Evolutionary conservation across 2,329 filamentous ascomycete species (phyloP), one percentile per base, ranked within the genome.

Genomic region (Dothistroma pini): DNA sequence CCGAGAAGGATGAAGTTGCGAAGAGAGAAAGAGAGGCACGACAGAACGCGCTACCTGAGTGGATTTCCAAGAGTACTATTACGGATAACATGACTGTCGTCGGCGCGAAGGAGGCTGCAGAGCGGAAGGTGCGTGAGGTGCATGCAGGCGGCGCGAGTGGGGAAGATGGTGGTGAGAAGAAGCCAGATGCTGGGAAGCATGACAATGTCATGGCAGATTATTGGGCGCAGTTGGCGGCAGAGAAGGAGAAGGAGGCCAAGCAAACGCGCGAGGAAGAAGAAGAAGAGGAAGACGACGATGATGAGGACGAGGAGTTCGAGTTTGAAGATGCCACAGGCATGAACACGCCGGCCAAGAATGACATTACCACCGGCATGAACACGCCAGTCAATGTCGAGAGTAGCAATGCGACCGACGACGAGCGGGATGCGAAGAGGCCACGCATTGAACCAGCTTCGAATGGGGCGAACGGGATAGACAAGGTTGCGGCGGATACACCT

Each of bases 191-290:
- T 19, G 65, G 54, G n/a, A 83, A 81, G 25, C 25, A 35, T 8
- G 80, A 85, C 62, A 79, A 81, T 32, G 79, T 83, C 48, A 83
- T 91, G 63, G 86, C 88, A 59, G 84, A 85, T 57, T 85, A 89
- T 59, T 91, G 90, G 72, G 84, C 84, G 41, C 83, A 83, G 61
- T 79, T 91, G 19, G 86, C 86, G 67, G 83, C 81, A 5, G 84
- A 86, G 63, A 83, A 88, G 72, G 80, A 72, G 55, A 71, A 76
- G 51, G 70, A 76, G 51, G 75, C 74, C 14, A 71, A 74, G 49
- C 71, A 76, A 56, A 71, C 74, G 7, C 75, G 77, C 19, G 77
- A 80, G 41, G 80, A 79, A 16, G 77, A 81, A 48, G 82, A 80
- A n/a, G 79, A 79, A 48, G 78, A 80, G 16, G 80, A 82, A 57